These are phyloP conservation scores for Leccinellum rugosiceps DNA, from an alignment of 768 basidiomycete species.

Conservation along the genomic window DNA sequence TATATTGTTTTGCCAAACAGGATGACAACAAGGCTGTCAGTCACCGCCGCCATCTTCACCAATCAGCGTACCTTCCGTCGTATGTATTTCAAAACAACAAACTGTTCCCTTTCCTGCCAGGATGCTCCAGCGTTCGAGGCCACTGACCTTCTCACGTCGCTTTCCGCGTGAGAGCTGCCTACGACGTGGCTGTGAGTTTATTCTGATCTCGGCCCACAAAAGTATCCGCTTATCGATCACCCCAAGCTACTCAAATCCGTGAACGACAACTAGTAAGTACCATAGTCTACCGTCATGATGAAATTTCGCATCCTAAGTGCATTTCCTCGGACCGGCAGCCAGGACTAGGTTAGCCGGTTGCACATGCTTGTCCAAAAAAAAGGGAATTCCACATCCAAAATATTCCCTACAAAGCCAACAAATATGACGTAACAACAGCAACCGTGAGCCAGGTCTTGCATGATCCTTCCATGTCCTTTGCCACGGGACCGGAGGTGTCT, in stretches of 20 bases:
- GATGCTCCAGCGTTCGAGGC: not conserved
- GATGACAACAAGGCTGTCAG: not conserved
- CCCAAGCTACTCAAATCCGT: no score
- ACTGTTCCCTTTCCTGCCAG: not conserved
- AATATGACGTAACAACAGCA: slow-evolving; percentile 54
- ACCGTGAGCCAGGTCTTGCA: slow-evolving; percentile 55
- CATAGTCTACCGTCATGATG: slow-evolving; percentile 27
- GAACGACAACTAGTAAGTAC: no score
- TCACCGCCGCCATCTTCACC: not conserved
- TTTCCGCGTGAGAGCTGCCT: not conserved
- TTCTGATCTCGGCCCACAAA: not conserved
- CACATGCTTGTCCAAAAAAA: no score
- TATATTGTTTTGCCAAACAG: not conserved
- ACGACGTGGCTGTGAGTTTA: not conserved
- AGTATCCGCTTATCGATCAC: no score
- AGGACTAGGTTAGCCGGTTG: no score
- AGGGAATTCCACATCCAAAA: slow-evolving; percentile 35
- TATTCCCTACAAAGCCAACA: slow-evolving; percentile 37
- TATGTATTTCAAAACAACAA: not conserved
- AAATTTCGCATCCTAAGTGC: no score
- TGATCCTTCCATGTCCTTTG: slow-evolving; percentile 25
- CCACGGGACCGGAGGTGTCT: slow-evolving; percentile 18
- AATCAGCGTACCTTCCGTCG: slow-evolving; percentile 1
- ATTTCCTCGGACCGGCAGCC: no score
- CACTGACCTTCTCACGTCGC: not conserved